Conservation (phyloP, 2,329 filamentous ascomycete species). For the Fusarium paranaense region DNA sequence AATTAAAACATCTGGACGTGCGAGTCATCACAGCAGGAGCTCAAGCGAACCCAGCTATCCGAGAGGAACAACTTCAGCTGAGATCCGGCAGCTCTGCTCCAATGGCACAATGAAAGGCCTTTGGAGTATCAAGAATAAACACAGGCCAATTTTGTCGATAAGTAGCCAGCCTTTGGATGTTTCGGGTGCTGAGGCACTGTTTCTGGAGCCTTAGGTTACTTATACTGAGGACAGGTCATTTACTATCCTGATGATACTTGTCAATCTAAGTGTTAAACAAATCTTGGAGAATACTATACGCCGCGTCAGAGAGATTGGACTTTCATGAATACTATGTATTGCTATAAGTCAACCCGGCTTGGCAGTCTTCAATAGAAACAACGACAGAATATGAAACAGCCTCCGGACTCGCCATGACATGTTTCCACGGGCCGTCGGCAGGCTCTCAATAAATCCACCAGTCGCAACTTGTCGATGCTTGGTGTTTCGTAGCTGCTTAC, state of each 20-base stretch:
- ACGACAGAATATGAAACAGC: not conserved
- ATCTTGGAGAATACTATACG: not conserved
- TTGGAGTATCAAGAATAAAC: not conserved
- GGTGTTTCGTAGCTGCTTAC: constrained; percentile 12
- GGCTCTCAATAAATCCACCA: constrained; percentile 18
- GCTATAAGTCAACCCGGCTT: not conserved
- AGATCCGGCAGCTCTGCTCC: not conserved
- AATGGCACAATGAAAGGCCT: not conserved
- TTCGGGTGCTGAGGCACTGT: not conserved
- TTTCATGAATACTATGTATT: not conserved
- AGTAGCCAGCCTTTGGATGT: not conserved
- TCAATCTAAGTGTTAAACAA: not conserved
- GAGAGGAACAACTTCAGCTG: not conserved
- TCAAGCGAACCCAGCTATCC: not conserved
- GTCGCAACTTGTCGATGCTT: not conserved
- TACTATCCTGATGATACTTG: not conserved
- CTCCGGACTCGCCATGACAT: not conserved
- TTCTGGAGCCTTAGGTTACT: too few relatives aligned
- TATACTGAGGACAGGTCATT: too few relatives aligned
- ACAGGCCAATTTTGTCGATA: not conserved
- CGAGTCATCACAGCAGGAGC: not conserved
- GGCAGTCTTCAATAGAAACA: constrained; percentile 1
- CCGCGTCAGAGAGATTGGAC: not conserved
- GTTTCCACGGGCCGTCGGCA: not conserved
- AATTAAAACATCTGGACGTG: too few relatives aligned